Evolutionary conservation across 169 alveolate genomes (phyloP), one percentile per base, ranked within the genome.

Genomic region (Plasmodium gonderi): DNA sequence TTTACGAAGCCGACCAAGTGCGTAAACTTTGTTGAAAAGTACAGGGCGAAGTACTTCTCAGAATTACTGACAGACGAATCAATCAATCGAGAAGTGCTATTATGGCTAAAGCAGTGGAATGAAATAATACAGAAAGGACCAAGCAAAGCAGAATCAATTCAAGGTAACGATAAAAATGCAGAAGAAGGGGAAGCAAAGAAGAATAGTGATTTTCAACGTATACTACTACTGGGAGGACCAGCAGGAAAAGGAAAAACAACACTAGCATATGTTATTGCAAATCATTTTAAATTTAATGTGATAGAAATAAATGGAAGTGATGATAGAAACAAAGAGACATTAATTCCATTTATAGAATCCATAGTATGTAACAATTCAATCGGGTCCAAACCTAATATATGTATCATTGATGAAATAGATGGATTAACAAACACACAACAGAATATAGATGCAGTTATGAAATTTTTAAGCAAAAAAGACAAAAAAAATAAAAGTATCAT

Each of bases 191-290:
- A 90, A 36, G 26, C 14, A 4, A 74, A 75, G 7, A 76, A 94
- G 36, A 69, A 69, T 51, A 93, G 64, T 20, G 93, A 89, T 29
- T 94, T 91, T 67, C 75, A 80, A 49, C 92, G 89, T 89, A 90
- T 96, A 23, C 65, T 94, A 51, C 94, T 98, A 65, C 80, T 98
- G 14, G 97, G 98, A 14, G 99, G 99, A 0, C 98, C 99, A 47
- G 99, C 99, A 11, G 99, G 99, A 17, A 97, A 98, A 68, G 99
- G 99, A 1, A 98, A 98, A 96, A 97, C 99, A 20, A 95, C 99
- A 4, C 91, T 98, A 12, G 98, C 97, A 1, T 94, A 98, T 92
- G 95, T 98, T 14, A 83, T 97, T 0, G 98, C 99, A 0, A 95
- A 96, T 76, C 95, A 97, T 90, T 96, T 97, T 64, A 98, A 99